A percentile compares a stretch with the other conserved stretches of the same genome.
phyloP scores from a whole-genome alignment of 495 filamentous ascomycete genomes.

The Neurospora sp. region DNA sequence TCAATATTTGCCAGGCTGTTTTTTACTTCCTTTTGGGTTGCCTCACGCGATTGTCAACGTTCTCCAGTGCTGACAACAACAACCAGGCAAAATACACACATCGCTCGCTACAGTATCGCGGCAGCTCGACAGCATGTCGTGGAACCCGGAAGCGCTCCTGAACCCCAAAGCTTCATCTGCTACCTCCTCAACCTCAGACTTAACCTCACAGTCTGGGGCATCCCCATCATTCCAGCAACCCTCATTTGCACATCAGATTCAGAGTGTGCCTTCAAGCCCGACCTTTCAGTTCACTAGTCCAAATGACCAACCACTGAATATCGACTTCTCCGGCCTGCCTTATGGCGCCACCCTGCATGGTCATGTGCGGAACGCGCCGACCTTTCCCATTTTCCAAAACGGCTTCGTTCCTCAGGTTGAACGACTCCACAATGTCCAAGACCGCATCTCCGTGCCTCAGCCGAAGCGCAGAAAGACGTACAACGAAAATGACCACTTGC shows the following conservation, averaged over 20 bases:
- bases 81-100: neutral
- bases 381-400: slow-evolving; percentile 13
- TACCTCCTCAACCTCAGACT: neutral
- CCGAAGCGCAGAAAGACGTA: slow-evolving; percentile 54
- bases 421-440: slow-evolving; percentile 58
- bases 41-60: neutral
- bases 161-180: slow-evolving; percentile 15
- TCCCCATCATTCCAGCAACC: slow-evolving; percentile 1
- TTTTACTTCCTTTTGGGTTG: neutral
- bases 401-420: slow-evolving; percentile 49
- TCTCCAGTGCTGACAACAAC: neutral
- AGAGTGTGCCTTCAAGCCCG: slow-evolving; percentile 2
- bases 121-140: slow-evolving; percentile 14
- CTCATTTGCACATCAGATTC: neutral
- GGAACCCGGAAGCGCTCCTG: slow-evolving; percentile 16
- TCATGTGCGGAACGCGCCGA: slow-evolving; percentile 3
- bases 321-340: slow-evolving; percentile 11
- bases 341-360: neutral
- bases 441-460: slow-evolving; percentile 48
- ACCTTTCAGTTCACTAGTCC: slow-evolving; percentile 37
- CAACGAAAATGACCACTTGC: slow-evolving; percentile 29
- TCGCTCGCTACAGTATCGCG: neutral
- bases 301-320: slow-evolving; percentile 5
- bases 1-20: neutral
- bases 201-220: slow-evolving; percentile 3